Conservation (phyloP, 768 basidiomycete species). For the Rhodocollybia butyracea region DNA sequence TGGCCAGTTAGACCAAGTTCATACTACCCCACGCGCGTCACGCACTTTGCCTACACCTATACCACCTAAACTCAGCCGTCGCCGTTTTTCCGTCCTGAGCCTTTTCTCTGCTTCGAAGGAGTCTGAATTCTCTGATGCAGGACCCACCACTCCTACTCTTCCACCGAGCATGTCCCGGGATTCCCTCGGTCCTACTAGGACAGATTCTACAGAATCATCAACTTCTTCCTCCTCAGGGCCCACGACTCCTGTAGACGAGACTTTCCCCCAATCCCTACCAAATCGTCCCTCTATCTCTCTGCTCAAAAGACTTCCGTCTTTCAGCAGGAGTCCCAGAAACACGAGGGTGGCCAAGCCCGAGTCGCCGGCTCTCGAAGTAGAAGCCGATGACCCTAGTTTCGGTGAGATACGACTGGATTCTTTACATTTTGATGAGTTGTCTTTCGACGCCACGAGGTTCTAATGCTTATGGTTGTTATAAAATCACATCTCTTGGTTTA, state of each 20-base stretch:
- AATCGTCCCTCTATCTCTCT: not conserved
- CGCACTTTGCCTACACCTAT: conserved; percentile 9
- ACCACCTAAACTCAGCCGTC: conserved; percentile 21
- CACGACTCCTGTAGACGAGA: conserved; percentile 9
- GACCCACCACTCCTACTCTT: conserved; percentile 13
- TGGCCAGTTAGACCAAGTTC: too few relatives aligned
- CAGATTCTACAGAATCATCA: conserved; percentile 8
- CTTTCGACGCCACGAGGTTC: conserved; percentile 41
- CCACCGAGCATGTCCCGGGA: conserved; percentile 21
- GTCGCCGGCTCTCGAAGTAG: not conserved
- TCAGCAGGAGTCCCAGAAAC: not conserved
- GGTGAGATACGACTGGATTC: conserved; percentile 46
- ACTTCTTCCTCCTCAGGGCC: conserved; percentile 8
- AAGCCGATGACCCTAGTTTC: conserved; percentile 27
- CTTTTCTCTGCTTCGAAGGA: conserved; percentile 22
- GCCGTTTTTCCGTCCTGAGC: conserved; percentile 33
- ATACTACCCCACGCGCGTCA: conserved; percentile 12
- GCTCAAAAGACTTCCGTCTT: conserved; percentile 6
- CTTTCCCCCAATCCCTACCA: not conserved
- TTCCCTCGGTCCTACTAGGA: conserved; percentile 19
- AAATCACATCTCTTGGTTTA: not conserved
- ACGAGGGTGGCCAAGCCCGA: not conserved
- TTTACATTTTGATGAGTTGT: conserved; percentile 46
- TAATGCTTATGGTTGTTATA: not conserved
- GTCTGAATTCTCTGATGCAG: not conserved